phyloP scores from a whole-genome alignment of 345 rosid species.

The Microthlaspi erraticum region DNA sequence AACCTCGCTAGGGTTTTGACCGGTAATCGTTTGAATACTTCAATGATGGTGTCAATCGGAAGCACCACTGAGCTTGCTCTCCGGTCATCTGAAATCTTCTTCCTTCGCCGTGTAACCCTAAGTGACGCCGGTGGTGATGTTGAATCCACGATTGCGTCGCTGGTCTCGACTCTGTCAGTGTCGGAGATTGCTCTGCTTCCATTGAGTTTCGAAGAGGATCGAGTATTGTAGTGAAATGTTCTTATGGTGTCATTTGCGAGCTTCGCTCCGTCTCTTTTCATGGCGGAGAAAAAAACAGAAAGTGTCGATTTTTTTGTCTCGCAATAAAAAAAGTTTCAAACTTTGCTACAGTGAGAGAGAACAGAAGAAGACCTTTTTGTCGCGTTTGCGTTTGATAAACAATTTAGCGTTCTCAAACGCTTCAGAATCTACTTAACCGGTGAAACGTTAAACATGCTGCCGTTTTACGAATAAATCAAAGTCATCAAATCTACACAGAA shows the following conservation, averaged over 20 bases:
- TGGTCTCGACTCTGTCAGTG: too few relatives aligned
- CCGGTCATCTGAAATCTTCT: too few relatives aligned
- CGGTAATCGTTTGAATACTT: not conserved
- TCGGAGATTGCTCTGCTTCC: too few relatives aligned
- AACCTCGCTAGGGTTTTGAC: slow-evolving; percentile 2
- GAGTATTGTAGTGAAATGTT: too few relatives aligned
- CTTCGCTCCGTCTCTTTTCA: not conserved
- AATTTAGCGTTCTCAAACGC: too few relatives aligned
- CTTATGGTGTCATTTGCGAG: not conserved
- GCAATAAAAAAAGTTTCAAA: too few relatives aligned
- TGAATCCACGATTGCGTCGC: not conserved
- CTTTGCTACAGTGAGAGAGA: too few relatives aligned
- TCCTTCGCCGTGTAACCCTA: too few relatives aligned
- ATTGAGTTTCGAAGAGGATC: too few relatives aligned
- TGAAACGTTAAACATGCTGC: not conserved
- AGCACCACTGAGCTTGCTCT: not conserved
- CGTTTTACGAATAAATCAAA: not conserved
- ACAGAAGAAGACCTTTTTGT: not conserved
- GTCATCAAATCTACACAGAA: too few relatives aligned
- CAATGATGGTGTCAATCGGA: not conserved
- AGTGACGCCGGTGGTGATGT: not conserved
- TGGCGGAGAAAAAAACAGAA: not conserved
- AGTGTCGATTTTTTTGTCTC: too few relatives aligned
- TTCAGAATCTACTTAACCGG: not conserved
- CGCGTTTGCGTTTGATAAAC: not conserved